Base-by-base conservation (phyloP, 352 stramenopile genomes). In the Pythium graminicola region DNA sequence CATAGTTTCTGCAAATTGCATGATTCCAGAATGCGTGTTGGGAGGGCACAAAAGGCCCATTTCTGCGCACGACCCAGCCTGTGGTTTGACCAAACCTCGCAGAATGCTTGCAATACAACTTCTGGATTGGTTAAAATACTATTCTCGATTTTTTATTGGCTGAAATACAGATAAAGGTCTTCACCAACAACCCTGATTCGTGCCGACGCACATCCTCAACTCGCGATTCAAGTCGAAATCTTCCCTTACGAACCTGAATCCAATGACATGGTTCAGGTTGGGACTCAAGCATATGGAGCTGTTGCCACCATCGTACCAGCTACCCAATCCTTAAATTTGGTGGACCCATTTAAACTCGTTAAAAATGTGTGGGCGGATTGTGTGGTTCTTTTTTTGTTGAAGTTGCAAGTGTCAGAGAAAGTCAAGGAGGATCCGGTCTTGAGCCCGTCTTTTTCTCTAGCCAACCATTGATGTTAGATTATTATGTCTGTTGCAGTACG, bases 371-470 rank as follows among this genome's bases (percentile, higher is more conserved):
- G 29, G 29, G 13, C 16, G 7, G 35, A 17, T 42, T 17, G 39
- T 17, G 10, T 70, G 64, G 43, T 72, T 72, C 60, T 76, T 81
- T 77, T 42, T 79, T 76, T 80, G 68, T 81, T 84, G 70, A 85
- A 85, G 70, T 81, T 81, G 64, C 22, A 43, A 45, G 61, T 59
- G 43, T 45, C 53, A 76, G 56, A 75, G 57, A 65, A 64, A 59
- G 57, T 52, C 42, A 53, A 38, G 22, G 16, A 24, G 28, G 36
- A 22, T 29, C 19, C 55, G 23, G 46, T 13, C 22, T n/a, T 10
- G 35, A 45, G 22, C 40, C 47, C 39, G 33, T 52, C 48, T 43
- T 52, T 53, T 54, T 60, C 52, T 8, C 24, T 50, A 65, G 50
- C 57, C 57, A 65, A 65, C 44, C 57, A 49, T 60, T 29, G 23